A percentile compares a stretch with the other conserved stretches of the same genome.
Evolutionary conservation across 1,284 basidiomycete genomes (phyloP).

Genomic region (Sporisorium sorghi): DNA sequence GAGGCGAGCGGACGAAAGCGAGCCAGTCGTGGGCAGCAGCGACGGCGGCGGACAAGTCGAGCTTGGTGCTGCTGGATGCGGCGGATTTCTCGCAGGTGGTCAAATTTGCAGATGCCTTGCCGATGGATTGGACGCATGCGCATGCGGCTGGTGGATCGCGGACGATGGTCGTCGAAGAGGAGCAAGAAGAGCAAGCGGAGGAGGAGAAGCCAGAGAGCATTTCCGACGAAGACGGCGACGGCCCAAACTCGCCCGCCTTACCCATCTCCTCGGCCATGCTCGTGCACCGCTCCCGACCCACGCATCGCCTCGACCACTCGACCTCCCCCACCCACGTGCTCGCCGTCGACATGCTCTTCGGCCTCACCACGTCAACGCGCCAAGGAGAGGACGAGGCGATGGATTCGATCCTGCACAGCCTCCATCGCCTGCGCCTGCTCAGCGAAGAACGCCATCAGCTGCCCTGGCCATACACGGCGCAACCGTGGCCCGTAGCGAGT

Average conservation of each 20-base stretch:
- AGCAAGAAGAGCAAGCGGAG: background rate
- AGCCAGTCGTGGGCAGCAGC: slow-evolving; percentile 14
- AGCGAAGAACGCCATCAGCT: slow-evolving; percentile 35
- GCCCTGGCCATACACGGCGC: slow-evolving; percentile 7
- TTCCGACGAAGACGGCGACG: background rate
- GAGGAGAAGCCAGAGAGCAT: background rate
- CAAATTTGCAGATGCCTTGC: slow-evolving; percentile 17
- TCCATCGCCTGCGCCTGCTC: slow-evolving; percentile 38
- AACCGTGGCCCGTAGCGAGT: slow-evolving; percentile 34
- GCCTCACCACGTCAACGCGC: too few species aligned
- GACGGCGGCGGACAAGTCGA: slow-evolving; percentile 14
- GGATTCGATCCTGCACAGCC: slow-evolving; percentile 14
- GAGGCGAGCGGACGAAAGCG: slow-evolving; percentile 6
- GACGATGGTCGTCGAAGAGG: background rate
- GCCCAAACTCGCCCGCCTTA: slow-evolving; percentile 1
- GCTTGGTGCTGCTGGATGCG: slow-evolving; percentile 25
- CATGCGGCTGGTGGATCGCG: background rate
- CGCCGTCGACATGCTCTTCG: slow-evolving; percentile 21
- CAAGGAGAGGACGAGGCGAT: slow-evolving; percentile 5
- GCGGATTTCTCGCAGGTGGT: slow-evolving; percentile 35
- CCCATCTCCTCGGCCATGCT: slow-evolving; percentile 17
- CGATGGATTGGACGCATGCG: slow-evolving; percentile 36
- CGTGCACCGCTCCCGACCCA: slow-evolving; percentile 12
- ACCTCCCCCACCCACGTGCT: slow-evolving; percentile 8
- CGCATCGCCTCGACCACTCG: background rate